phyloP scores from a whole-genome alignment of 2,329 filamentous ascomycete species.

The Diaporthe citri region DNA sequence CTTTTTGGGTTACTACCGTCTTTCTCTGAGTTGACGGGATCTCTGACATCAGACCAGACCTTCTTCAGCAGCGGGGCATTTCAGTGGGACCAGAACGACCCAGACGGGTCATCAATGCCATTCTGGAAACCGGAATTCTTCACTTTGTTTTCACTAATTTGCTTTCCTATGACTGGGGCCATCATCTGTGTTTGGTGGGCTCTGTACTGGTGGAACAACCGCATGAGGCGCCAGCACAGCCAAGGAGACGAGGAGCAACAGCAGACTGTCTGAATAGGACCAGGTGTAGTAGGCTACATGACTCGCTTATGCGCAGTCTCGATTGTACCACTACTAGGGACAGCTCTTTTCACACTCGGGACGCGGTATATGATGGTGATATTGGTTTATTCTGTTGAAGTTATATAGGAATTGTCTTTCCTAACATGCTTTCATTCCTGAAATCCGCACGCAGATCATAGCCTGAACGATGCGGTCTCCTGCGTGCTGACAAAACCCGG shows the following conservation, averaged over 20 bases:
- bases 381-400: background rate
- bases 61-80: slow-evolving; percentile 30
- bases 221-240: background rate
- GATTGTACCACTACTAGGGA: too few relatives aligned
- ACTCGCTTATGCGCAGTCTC: too few relatives aligned
- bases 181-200: slow-evolving; percentile 6
- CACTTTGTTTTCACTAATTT: background rate
- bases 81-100: slow-evolving; percentile 13
- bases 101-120: background rate
- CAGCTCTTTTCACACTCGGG: too few relatives aligned
- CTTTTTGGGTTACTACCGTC: background rate
- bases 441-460: too few relatives aligned
- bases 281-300: too few relatives aligned
- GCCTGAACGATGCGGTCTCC: background rate
- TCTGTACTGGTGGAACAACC: background rate
- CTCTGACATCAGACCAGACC: slow-evolving; percentile 31
- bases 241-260: background rate
- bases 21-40: background rate
- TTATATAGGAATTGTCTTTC: background rate
- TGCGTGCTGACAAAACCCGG: background rate
- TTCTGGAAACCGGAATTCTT: slow-evolving; percentile 1
- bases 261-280: too few relatives aligned
- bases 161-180: background rate
- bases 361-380: too few relatives aligned
- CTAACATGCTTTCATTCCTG: background rate